Evolutionary conservation across 2,329 filamentous ascomycete species (phyloP).

Genomic region (Sporothrix mexicana): DNA sequence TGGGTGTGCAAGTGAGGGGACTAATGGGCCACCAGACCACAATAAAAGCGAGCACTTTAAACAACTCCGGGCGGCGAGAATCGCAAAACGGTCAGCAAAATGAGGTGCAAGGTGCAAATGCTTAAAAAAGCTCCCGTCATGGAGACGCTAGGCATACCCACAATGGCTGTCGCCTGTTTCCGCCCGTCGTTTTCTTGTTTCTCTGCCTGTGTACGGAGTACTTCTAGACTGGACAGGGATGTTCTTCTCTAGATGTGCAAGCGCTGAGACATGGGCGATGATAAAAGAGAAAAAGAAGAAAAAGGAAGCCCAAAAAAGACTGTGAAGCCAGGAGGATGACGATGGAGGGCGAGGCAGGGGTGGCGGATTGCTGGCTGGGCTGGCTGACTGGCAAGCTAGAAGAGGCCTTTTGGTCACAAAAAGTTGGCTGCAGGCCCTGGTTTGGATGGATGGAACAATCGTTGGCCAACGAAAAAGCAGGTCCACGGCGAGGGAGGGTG

Average conservation of each 20-base stretch:
- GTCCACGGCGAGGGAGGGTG: constrained; percentile 23
- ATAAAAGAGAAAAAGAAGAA: not conserved
- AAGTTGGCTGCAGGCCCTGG: constrained; percentile 20
- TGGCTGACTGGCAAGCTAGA: not conserved
- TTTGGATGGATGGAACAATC: not conserved
- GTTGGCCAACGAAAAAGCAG: constrained; percentile 26
- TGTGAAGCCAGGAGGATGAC: not conserved
- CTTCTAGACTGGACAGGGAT: not conserved
- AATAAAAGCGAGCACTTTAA: not conserved
- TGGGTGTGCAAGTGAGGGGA: constrained; percentile 5
- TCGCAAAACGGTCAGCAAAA: not conserved
- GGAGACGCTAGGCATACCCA: constrained; percentile 20
- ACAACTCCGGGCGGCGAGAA: not conserved
- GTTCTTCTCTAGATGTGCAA: not conserved
- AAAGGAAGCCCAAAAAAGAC: constrained; percentile 1
- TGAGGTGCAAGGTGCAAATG: constrained; percentile 9
- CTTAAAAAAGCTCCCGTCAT: constrained; percentile 27
- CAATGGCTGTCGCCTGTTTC: constrained; percentile 19
- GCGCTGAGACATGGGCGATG: constrained; percentile 12
- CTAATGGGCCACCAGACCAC: not conserved
- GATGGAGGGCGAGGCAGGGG: not conserved
- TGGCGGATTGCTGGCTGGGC: not conserved
- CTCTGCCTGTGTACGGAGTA: not conserved
- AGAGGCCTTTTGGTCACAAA: not conserved
- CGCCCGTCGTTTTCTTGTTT: constrained; percentile 1